A percentile compares a stretch with the other conserved stretches of the same genome.
Conservation (phyloP, 768 basidiomycete genomes). For the Tricholoma sp. region DNA sequence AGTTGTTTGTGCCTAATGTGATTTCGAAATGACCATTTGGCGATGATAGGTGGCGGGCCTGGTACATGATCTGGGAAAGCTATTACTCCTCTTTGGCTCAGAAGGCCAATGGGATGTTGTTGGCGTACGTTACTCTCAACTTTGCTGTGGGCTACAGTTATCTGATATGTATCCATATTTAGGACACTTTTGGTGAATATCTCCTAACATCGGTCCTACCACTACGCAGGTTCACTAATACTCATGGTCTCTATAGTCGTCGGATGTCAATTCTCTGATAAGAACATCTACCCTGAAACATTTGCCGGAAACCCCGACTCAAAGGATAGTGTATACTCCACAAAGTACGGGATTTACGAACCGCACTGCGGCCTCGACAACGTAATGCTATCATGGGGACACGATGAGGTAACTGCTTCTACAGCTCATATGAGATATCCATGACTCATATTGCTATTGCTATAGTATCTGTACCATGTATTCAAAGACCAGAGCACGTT, state of each 20-base stretch:
- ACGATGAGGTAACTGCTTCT: constrained; percentile 61
- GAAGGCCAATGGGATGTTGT: constrained; percentile 96
- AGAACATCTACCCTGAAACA: constrained; percentile 74
- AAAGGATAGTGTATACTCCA: constrained; percentile 58
- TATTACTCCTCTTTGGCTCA: constrained; percentile 77
- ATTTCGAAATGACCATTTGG: background rate
- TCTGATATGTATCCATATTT: background rate
- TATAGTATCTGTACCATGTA: constrained; percentile 78
- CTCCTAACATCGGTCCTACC: background rate
- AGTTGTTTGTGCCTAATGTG: background rate
- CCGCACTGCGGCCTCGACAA: constrained; percentile 79
- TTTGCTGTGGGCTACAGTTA: background rate
- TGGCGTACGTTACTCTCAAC: constrained; percentile 47
- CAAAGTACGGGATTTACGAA: constrained; percentile 69
- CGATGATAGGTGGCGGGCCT: constrained; percentile 55
- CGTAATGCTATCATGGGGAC: constrained; percentile 87
- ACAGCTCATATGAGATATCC: background rate
- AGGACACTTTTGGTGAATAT: constrained; percentile 39
- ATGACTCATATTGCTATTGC: background rate
- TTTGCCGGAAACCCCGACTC: constrained; percentile 69
- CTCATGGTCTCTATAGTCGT: constrained; percentile 42
- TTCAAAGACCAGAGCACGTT: constrained; percentile 78
- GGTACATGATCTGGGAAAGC: constrained; percentile 86
- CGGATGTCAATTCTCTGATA: constrained; percentile 81
- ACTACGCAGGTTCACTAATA: background rate